Conservation (phyloP, 2,329 filamentous ascomycete genomes). For the Emmonsiellopsis sp. region DNA sequence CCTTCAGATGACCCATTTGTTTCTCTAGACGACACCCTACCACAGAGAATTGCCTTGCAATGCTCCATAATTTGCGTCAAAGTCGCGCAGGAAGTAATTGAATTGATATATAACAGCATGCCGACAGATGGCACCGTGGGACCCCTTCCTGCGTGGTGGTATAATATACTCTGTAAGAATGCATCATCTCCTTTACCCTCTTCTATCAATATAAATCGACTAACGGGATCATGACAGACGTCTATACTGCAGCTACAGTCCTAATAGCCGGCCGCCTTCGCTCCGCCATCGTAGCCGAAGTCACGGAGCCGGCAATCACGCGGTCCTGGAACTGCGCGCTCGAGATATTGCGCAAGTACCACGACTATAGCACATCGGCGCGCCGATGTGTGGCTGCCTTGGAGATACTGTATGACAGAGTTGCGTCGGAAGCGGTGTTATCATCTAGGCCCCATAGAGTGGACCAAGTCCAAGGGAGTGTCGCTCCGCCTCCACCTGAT, state of each 20-base stretch:
- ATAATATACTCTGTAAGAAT: constrained; percentile 23
- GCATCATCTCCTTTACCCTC: too few species aligned
- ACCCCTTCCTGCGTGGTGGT: constrained; percentile 29
- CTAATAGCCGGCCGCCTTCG: neutral
- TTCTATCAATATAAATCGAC: too few species aligned
- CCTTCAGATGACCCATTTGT: too few species aligned
- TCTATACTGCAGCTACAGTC: neutral
- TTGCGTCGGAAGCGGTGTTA: too few species aligned
- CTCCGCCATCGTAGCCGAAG: neutral
- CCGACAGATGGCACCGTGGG: constrained; percentile 20
- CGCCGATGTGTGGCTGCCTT: too few species aligned
- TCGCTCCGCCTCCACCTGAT: too few species aligned
- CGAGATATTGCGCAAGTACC: constrained; percentile 23
- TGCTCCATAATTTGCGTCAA: constrained; percentile 30
- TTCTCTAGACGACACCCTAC: too few species aligned
- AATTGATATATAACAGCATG: constrained; percentile 22
- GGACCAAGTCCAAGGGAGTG: too few species aligned
- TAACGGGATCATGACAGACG: neutral
- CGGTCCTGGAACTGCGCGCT: constrained; percentile 23
- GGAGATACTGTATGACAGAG: too few species aligned
- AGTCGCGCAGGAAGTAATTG: constrained; percentile 24
- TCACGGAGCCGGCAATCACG: neutral
- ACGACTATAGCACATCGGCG: constrained; percentile 21
- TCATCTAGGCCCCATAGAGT: too few species aligned
- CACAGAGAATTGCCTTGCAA: constrained; percentile 20